Evolutionary conservation across 495 filamentous ascomycete species (phyloP).

Genomic region (Cairneyella variabilis): DNA sequence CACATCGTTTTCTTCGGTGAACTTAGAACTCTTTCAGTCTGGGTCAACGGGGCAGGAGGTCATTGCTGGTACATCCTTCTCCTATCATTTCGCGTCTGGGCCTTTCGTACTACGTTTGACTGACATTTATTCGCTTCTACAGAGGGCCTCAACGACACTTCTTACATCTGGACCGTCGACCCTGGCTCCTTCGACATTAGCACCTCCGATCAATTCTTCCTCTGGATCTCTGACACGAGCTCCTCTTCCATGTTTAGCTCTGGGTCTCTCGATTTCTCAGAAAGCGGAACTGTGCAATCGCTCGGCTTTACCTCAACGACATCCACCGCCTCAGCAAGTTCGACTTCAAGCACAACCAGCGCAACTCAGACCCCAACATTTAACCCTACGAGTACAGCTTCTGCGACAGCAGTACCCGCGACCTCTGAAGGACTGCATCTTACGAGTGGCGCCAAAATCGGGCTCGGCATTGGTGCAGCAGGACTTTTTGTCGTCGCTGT

Average conservation of each 20-base stretch:
- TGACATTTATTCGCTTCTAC: too few species aligned
- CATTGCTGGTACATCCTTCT: too few species aligned
- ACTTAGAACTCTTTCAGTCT: not conserved
- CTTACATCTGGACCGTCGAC: not conserved
- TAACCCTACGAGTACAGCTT: not conserved
- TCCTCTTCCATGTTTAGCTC: not conserved
- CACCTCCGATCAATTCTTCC: not conserved
- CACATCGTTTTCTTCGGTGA: not conserved
- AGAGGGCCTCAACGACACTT: not conserved
- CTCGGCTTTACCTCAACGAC: not conserved
- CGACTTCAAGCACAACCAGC: not conserved
- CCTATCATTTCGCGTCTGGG: too few species aligned
- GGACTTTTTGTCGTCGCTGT: too few species aligned
- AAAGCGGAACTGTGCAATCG: not conserved
- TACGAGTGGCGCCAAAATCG: not conserved
- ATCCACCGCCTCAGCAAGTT: not conserved
- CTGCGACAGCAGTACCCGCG: not conserved
- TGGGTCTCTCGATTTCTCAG: not conserved
- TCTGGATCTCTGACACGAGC: not conserved
- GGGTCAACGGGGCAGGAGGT: too few species aligned
- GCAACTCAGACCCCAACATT: not conserved
- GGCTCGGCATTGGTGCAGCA: not conserved
- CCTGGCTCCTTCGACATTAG: not conserved
- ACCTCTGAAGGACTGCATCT: not conserved
- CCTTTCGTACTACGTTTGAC: too few species aligned